phyloP scores from a whole-genome alignment of 768 basidiomycete genomes.

The Lyophyllum decastes region DNA sequence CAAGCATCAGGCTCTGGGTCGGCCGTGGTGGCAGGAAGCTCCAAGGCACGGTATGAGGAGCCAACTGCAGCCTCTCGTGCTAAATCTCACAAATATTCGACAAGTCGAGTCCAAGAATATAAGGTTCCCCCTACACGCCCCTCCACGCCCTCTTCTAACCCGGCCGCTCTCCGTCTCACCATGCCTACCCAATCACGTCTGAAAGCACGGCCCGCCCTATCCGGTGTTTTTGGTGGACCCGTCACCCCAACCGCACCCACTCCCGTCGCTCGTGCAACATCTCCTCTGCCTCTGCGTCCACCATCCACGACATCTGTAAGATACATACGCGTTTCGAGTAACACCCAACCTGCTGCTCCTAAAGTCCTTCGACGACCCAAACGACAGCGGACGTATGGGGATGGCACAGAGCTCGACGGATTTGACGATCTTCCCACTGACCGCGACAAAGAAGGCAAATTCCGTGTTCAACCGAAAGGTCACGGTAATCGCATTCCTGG shows the following conservation, averaged over 20 bases:
- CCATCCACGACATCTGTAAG: constrained; percentile 55
- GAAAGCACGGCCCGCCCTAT: constrained; percentile 74
- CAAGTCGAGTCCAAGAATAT: constrained; percentile 67
- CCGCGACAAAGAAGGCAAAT: constrained; percentile 77
- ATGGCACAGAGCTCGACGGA: constrained; percentile 87
- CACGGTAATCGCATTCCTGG: constrained; percentile 64
- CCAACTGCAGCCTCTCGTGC: constrained; percentile 84
- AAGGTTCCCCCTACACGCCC: constrained; percentile 77
- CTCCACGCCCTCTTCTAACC: constrained; percentile 77
- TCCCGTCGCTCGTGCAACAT: constrained; percentile 48
- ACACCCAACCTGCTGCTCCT: constrained; percentile 47
- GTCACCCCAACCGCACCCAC: constrained; percentile 34
- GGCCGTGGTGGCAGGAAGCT: constrained; percentile 32
- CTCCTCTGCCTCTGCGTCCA: constrained; percentile 62
- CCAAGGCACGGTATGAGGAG: constrained; percentile 67
- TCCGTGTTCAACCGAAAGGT: constrained; percentile 73
- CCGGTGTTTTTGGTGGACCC: constrained; percentile 67
- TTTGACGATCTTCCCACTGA: constrained; percentile 89
- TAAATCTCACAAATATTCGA: constrained; percentile 66
- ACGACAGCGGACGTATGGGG: constrained; percentile 74
- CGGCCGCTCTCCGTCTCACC: constrained; percentile 77
- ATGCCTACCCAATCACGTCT: constrained; percentile 83
- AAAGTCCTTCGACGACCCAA: constrained; percentile 79
- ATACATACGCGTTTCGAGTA: constrained; percentile 33
- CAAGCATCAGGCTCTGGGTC: constrained; percentile 59